Evolutionary conservation across 495 filamentous ascomycete genomes (phyloP).

Genomic region (Trichoderma asperelloides): DNA sequence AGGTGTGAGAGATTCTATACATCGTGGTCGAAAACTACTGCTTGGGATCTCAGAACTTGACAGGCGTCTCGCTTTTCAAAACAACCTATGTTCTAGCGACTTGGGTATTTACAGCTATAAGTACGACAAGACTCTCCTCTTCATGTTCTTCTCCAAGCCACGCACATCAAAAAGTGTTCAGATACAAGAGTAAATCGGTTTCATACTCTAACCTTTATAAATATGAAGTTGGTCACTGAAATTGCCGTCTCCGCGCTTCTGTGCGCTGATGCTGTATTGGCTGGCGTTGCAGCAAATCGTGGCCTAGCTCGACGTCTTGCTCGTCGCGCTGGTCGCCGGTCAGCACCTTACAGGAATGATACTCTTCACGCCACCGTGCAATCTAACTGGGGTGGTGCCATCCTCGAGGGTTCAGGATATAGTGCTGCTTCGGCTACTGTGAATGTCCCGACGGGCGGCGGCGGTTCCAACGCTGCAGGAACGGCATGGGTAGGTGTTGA

Average conservation of each 20-base stretch:
- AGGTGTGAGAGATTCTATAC: not conserved
- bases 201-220: not conserved
- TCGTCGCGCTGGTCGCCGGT: slow-evolving; percentile 5
- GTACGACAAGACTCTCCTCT: not conserved
- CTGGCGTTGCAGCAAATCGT: not conserved
- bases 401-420: slow-evolving; percentile 33
- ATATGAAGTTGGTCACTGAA: slow-evolving; percentile 5
- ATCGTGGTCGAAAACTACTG: not conserved
- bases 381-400: slow-evolving; percentile 40
- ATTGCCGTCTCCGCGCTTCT: slow-evolving; percentile 1
- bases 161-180: not conserved
- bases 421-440: slow-evolving; percentile 41
- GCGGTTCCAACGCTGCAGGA: slow-evolving; percentile 20
- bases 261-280: slow-evolving; percentile 4
- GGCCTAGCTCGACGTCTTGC: not conserved
- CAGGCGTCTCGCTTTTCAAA: not conserved
- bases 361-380: not conserved
- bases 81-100: not conserved
- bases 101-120: not conserved
- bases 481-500: slow-evolving; percentile 58
- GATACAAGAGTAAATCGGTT: not conserved
- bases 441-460: slow-evolving; percentile 23
- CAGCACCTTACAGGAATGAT: not conserved
- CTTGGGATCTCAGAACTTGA: not conserved
- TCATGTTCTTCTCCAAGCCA: not conserved